A percentile compares a stretch with the other conserved stretches of the same genome.
phyloP scores from a whole-genome alignment of 192 early-diverging fungal genomes.

The Pecoramyces ruminantium region DNA sequence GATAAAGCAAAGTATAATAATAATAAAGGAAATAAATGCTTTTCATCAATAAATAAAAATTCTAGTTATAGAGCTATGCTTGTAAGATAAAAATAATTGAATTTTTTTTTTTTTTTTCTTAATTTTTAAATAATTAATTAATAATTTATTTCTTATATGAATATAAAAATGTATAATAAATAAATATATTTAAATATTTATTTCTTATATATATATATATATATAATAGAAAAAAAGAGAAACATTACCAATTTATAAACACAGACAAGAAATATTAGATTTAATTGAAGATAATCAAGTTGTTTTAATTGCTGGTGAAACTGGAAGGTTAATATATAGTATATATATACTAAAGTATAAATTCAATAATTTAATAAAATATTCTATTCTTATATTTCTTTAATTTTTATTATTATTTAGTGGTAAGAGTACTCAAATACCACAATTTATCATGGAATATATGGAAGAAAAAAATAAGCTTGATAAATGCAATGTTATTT shows the following conservation, averaged over 20 bases:
- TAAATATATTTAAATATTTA: no score
- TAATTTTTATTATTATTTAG: slow-evolving; percentile 13
- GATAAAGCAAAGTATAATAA: background rate
- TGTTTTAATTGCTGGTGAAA: slow-evolving; percentile 61
- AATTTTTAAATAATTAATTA: no score
- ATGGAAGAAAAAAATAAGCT: slow-evolving; percentile 17
- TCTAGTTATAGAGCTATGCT: background rate
- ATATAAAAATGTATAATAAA: no score
- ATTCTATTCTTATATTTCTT: no score
- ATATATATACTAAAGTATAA: no score
- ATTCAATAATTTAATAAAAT: no score
- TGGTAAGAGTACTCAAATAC: slow-evolving; percentile 64
- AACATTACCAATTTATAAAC: slow-evolving; percentile 40
- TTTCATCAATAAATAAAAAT: background rate
- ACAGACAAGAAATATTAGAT: slow-evolving; percentile 32
- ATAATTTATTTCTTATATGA: no score
- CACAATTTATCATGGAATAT: slow-evolving; percentile 53
- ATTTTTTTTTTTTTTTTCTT: no score
- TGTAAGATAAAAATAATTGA: no score
- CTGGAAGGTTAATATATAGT: slow-evolving; percentile 4
- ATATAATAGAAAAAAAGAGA: slow-evolving; percentile 12
- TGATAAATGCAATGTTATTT: slow-evolving; percentile 27
- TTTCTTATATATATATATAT: no score
- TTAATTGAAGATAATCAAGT: slow-evolving; percentile 31
- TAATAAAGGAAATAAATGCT: background rate